Conservation (phyloP, 2,329 filamentous ascomycete genomes). For the Fusarium cyanostomum region DNA sequence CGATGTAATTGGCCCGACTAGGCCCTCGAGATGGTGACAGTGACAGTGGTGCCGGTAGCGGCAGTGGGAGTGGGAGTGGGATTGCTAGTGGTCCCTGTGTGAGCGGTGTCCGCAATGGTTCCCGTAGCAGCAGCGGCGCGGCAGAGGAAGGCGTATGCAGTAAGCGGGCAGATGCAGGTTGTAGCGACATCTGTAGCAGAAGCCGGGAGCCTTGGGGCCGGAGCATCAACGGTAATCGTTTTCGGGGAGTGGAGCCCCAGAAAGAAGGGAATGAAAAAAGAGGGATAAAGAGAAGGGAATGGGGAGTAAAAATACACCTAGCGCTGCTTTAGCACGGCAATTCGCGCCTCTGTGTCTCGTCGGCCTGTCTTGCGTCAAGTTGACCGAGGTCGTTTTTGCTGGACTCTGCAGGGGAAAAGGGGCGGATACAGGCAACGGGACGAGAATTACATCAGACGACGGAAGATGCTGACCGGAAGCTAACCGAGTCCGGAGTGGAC, state of each 20-base stretch:
- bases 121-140: slow-evolving; percentile 4
- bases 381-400: slow-evolving; percentile 37
- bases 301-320: slow-evolving; percentile 19
- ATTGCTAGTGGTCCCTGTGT: slow-evolving; percentile 9
- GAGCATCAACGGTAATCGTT: slow-evolving; percentile 34
- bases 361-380: slow-evolving; percentile 34
- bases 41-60: slow-evolving; percentile 15
- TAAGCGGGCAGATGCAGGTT: slow-evolving; percentile 10
- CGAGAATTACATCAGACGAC: slow-evolving; percentile 17
- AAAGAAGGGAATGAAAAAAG: slow-evolving; percentile 33
- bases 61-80: not conserved
- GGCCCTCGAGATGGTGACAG: slow-evolving; percentile 31
- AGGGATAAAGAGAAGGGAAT: slow-evolving; percentile 4
- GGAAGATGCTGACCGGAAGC: slow-evolving; percentile 22
- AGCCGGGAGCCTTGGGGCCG: slow-evolving; percentile 26
- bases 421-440: not conserved
- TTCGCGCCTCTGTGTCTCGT: slow-evolving; percentile 5
- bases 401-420: slow-evolving; percentile 22
- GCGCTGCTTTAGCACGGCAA: slow-evolving; percentile 11
- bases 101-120: slow-evolving; percentile 3
- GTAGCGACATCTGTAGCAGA: slow-evolving; percentile 35
- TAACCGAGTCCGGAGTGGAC: slow-evolving; percentile 25
- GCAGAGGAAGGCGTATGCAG: slow-evolving; percentile 12
- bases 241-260: slow-evolving; percentile 39
- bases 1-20: slow-evolving; percentile 40